Evolutionary conservation across 495 filamentous ascomycete species (phyloP).

Genomic region (Penicillium flavigenum): DNA sequence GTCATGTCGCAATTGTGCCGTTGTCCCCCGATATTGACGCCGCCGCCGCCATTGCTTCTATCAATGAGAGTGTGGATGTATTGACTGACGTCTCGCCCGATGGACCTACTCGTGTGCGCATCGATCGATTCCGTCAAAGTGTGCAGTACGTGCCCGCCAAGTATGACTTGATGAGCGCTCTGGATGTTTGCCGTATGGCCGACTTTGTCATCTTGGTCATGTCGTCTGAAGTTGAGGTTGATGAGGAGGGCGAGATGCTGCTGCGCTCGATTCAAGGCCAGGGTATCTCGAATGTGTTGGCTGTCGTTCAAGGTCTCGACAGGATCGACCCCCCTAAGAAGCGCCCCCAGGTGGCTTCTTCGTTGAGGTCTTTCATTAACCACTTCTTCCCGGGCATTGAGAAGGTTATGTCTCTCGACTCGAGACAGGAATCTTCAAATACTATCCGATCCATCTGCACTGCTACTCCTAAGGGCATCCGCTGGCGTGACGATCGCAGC

Average conservation of each 20-base stretch:
- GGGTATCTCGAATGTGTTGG: constrained; percentile 83
- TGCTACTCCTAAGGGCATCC: constrained; percentile 82
- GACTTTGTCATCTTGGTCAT: constrained; percentile 87
- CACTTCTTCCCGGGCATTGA: constrained; percentile 90
- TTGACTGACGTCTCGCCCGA: constrained; percentile 62
- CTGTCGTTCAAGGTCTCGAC: constrained; percentile 76
- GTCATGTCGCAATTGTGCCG: constrained; percentile 89
- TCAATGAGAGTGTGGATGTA: constrained; percentile 79
- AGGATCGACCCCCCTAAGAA: constrained; percentile 74
- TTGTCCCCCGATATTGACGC: constrained; percentile 70
- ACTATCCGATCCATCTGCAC: constrained; percentile 87
- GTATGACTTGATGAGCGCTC: constrained; percentile 65
- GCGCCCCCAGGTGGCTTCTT: constrained; percentile 68
- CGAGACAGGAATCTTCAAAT: constrained; percentile 83
- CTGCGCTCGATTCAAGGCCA: constrained; percentile 86
- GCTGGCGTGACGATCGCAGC: constrained; percentile 89
- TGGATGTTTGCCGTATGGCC: constrained; percentile 85
- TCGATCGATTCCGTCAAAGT: constrained; percentile 92
- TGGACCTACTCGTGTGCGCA: constrained; percentile 58
- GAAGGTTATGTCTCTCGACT: constrained; percentile 83
- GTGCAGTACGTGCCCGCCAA: constrained; percentile 75
- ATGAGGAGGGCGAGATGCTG: constrained; percentile 75
- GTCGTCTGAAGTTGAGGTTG: constrained; percentile 78
- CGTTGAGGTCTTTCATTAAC: constrained; percentile 83
- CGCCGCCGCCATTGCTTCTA: constrained; percentile 59